Percentiles rank a stretch among this genome's conserved stretches.
phyloP scores from a whole-genome alignment of 371 early-diverging fungal species.

The Mortierella sp. region DNA sequence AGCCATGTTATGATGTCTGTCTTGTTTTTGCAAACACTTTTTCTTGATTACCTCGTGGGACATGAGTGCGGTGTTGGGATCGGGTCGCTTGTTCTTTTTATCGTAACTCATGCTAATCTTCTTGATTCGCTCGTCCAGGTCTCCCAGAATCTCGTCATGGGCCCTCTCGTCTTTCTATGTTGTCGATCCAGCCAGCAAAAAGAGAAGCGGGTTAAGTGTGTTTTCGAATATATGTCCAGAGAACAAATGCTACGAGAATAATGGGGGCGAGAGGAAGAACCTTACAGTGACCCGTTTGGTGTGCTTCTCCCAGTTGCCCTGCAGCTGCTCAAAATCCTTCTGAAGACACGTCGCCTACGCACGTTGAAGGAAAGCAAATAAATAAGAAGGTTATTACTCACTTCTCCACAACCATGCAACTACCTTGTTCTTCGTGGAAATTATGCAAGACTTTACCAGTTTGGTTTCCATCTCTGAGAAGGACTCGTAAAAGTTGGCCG shows the following conservation, averaged over 20 bases:
- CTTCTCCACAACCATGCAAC: background rate
- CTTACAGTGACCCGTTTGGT: constrained; percentile 51
- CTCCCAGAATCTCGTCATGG: constrained; percentile 49
- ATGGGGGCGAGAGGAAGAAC: background rate
- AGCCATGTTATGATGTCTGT: background rate
- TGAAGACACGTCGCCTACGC: constrained; percentile 46
- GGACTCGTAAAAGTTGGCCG: constrained; percentile 58
- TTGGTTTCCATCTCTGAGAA: constrained; percentile 56
- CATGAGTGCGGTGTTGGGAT: constrained; percentile 46
- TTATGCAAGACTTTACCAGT: constrained; percentile 24
- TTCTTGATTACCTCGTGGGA: constrained; percentile 47
- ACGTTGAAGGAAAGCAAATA: background rate
- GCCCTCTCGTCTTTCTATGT: constrained; percentile 55
- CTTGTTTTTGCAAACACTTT: background rate
- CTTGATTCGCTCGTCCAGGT: constrained; percentile 53
- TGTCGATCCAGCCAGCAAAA: background rate
- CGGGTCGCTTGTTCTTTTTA: constrained; percentile 53
- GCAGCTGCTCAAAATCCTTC: constrained; percentile 55
- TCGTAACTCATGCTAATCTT: constrained; percentile 50
- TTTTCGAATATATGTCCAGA: no score
- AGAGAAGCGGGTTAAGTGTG: no score
- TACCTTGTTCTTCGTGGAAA: no score
- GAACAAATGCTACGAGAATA: background rate
- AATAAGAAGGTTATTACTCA: background rate
- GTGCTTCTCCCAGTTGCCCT: constrained; percentile 56